These are phyloP conservation scores for Geranium incanum DNA, from an alignment of 441 rosid genomes.

Conservation along the genomic window DNA sequence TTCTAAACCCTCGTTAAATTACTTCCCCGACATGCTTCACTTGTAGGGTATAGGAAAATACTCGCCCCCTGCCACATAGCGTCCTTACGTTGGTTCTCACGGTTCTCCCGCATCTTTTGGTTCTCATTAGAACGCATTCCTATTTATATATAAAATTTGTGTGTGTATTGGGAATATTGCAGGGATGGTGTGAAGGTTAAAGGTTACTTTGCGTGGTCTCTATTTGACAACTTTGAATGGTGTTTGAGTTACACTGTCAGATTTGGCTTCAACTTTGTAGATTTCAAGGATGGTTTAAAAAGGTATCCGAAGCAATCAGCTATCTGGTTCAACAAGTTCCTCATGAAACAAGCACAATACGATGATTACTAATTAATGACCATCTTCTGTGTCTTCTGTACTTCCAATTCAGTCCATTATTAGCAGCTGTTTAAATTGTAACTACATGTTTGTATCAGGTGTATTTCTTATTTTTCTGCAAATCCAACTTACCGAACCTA, in stretches of 20 bases:
- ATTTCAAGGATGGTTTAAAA: slow-evolving; percentile 29
- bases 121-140: too few species aligned
- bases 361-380: not conserved
- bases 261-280: slow-evolving; percentile 34
- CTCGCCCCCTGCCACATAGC: too few species aligned
- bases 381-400: not conserved
- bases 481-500: not conserved
- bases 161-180: not conserved
- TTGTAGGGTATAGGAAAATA: too few species aligned
- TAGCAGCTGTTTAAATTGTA: not conserved
- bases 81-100: too few species aligned
- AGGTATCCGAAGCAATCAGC: slow-evolving; percentile 37
- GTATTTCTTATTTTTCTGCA: not conserved
- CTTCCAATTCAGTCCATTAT: not conserved
- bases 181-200: slow-evolving; percentile 34
- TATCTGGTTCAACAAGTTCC: slow-evolving; percentile 28
- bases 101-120: too few species aligned
- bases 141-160: too few species aligned
- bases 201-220: slow-evolving; percentile 37
- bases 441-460: not conserved
- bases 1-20: too few species aligned
- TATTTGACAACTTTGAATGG: slow-evolving; percentile 37
- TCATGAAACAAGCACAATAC: slow-evolving; percentile 10
- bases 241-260: slow-evolving; percentile 31
- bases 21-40: too few species aligned